These are phyloP conservation scores for Malus sieversii DNA, from an alignment of 306 rosid species.

Conservation along the genomic window DNA sequence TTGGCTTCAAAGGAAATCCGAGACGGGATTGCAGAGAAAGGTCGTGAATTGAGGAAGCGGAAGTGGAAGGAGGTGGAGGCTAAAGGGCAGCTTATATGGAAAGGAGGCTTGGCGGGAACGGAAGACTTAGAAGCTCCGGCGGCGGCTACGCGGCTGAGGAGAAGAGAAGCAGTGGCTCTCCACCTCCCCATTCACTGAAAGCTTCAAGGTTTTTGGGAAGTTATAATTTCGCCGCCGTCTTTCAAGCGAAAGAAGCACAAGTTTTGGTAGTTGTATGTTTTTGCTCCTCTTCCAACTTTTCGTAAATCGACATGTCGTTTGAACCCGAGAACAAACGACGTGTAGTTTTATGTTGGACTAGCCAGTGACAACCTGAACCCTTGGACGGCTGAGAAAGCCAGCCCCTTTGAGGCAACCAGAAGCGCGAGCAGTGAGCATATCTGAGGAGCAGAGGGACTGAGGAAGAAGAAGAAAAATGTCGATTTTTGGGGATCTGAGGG, in stretches of 20 bases:
- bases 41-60: conserved; percentile 25
- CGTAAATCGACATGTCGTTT: conserved; percentile 1
- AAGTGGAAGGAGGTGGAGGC: conserved; percentile 6
- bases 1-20: conserved; percentile 15
- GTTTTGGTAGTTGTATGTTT: background rate
- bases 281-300: background rate
- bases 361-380: background rate
- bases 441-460: background rate
- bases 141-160: conserved; percentile 31
- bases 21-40: conserved; percentile 53
- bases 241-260: background rate
- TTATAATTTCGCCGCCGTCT: background rate
- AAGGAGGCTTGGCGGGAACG: conserved; percentile 4
- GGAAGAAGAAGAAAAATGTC: conserved; percentile 38
- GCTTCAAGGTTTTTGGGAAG: background rate
- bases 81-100: background rate
- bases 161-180: conserved; percentile 52
- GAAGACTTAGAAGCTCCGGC: conserved; percentile 23
- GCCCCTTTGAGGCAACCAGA: background rate
- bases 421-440: background rate
- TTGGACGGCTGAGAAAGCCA: background rate
- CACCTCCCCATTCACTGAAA: conserved; percentile 78
- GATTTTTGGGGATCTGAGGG: conserved; percentile 60
- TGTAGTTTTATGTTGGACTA: background rate
- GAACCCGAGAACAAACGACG: background rate